Conservation (phyloP, 495 filamentous ascomycete genomes). For the Sphaerosporella brunnea region DNA sequence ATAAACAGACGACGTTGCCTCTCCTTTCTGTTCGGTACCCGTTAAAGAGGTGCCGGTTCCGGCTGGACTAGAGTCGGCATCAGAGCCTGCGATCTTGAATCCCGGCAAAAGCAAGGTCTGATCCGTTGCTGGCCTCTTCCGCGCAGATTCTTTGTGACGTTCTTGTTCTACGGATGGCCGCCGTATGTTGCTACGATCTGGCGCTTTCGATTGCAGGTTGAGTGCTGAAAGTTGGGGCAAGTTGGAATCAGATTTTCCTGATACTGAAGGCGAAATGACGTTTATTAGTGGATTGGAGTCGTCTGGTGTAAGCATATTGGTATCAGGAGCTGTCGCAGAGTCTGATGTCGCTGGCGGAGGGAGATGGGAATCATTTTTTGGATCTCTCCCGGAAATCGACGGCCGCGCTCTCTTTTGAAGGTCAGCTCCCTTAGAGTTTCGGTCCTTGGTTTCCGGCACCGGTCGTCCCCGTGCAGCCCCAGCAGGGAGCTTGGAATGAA, state of each 20-base stretch:
- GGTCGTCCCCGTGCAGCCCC: constrained; percentile 1
- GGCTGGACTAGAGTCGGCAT: constrained; percentile 21
- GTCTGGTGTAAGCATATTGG: constrained; percentile 2
- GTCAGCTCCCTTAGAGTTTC: background rate
- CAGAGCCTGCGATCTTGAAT: constrained; percentile 18
- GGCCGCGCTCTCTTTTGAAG: background rate
- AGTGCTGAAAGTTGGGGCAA: constrained; percentile 1
- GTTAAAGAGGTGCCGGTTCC: constrained; percentile 19
- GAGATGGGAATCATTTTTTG: background rate
- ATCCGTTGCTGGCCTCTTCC: constrained; percentile 20
- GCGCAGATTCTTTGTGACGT: constrained; percentile 6
- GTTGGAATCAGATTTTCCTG: background rate
- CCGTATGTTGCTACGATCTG: background rate
- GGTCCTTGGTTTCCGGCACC: background rate
- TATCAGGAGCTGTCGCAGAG: background rate
- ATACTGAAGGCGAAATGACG: background rate
- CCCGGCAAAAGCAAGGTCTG: constrained; percentile 21
- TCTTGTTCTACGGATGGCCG: background rate
- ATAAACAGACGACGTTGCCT: constrained; percentile 15
- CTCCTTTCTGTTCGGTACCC: constrained; percentile 9
- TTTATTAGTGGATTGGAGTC: background rate
- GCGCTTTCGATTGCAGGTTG: constrained; percentile 1
- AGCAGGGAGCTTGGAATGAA: constrained; percentile 22
- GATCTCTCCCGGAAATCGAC: background rate
- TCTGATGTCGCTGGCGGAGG: constrained; percentile 4